Evolutionary conservation across 2,329 filamentous ascomycete genomes (phyloP).

Genomic region (Fonsecaea multimorphosa): DNA sequence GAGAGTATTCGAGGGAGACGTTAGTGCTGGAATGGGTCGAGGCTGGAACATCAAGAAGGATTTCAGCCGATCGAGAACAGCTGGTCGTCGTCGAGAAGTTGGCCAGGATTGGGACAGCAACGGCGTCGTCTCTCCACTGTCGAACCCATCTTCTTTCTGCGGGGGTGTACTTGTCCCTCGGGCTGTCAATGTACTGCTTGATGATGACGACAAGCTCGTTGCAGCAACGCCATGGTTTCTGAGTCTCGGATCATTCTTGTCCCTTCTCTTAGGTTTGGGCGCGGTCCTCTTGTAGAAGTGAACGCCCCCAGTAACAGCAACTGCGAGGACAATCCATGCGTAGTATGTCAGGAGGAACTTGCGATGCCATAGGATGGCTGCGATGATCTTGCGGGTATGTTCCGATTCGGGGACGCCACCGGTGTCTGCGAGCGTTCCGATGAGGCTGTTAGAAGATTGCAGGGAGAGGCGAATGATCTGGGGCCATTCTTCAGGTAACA

Average conservation of each 20-base stretch:
- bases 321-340: slow-evolving; percentile 19
- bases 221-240: background rate
- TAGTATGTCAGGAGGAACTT: slow-evolving; percentile 37
- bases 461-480: slow-evolving; percentile 9
- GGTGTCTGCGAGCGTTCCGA: slow-evolving; percentile 25
- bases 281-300: slow-evolving; percentile 1
- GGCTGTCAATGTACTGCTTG: slow-evolving; percentile 37
- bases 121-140: slow-evolving; percentile 19
- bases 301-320: slow-evolving; percentile 1
- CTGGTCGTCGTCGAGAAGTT: slow-evolving; percentile 13
- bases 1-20: slow-evolving; percentile 54
- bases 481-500: slow-evolving; percentile 10
- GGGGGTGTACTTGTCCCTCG: slow-evolving; percentile 32
- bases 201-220: slow-evolving; percentile 29
- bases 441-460: slow-evolving; percentile 14
- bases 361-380: slow-evolving; percentile 33
- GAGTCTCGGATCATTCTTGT: background rate
- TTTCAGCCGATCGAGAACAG: slow-evolving; percentile 19
- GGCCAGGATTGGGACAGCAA: slow-evolving; percentile 9
- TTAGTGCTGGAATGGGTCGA: slow-evolving; percentile 60
- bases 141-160: slow-evolving; percentile 23
- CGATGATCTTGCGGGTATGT: slow-evolving; percentile 33
- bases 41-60: slow-evolving; percentile 63
- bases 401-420: slow-evolving; percentile 11
- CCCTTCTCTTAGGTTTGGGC: slow-evolving; percentile 5